phyloP scores from a whole-genome alignment of 2,329 filamentous ascomycete genomes.

The Dactylella cylindrospora region DNA sequence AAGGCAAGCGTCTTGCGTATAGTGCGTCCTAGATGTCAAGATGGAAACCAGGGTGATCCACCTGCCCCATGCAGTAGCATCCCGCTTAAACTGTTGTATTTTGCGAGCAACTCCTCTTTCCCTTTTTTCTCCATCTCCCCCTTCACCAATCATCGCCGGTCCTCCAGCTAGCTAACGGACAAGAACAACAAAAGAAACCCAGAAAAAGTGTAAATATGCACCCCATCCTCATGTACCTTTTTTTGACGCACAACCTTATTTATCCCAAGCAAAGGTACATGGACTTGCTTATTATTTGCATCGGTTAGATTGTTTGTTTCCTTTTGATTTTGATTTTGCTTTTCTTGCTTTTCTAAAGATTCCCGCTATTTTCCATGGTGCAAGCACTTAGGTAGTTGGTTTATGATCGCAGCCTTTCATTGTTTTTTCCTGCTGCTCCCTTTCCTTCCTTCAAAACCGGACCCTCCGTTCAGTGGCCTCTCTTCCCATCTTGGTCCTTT shows the following conservation, averaged over 20 bases:
- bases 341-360: slow-evolving; percentile 29
- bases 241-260: too few relatives aligned
- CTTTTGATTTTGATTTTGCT: slow-evolving; percentile 1
- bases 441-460: slow-evolving; percentile 9
- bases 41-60: slow-evolving; percentile 41
- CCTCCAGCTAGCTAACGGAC: slow-evolving; percentile 6
- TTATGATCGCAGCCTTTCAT: neutral
- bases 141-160: too few relatives aligned
- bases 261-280: too few relatives aligned
- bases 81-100: slow-evolving; percentile 33
- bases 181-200: too few relatives aligned
- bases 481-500: neutral
- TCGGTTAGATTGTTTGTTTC: slow-evolving; percentile 22
- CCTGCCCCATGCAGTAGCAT: slow-evolving; percentile 41
- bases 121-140: neutral
- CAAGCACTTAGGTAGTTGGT: neutral
- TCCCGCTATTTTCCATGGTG: slow-evolving; percentile 5
- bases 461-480: slow-evolving; percentile 6
- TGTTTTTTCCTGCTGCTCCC: slow-evolving; percentile 5
- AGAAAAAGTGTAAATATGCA: slow-evolving; percentile 24
- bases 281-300: slow-evolving; percentile 35
- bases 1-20: slow-evolving; percentile 40
- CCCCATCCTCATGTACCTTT: slow-evolving; percentile 10
- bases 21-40: slow-evolving; percentile 33
- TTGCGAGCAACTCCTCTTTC: slow-evolving; percentile 26